Evolutionary conservation across 768 basidiomycete genomes (phyloP).

Genomic region (Punctularia strigosozonata): DNA sequence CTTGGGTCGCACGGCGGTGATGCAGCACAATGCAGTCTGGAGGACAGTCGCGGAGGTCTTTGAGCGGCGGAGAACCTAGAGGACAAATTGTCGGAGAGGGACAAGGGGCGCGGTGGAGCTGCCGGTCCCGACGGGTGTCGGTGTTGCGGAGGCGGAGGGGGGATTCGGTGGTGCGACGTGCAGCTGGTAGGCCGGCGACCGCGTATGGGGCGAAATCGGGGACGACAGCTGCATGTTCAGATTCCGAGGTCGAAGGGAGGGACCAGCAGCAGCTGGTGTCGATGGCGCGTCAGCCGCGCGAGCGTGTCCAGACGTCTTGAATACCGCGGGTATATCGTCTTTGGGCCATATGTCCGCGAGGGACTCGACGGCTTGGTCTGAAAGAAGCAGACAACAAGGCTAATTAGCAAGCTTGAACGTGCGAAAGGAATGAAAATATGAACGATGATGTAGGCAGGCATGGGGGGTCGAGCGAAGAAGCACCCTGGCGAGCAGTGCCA

Average conservation of each 20-base stretch:
- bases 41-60: constrained; percentile 75
- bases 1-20: constrained; percentile 69
- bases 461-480: no score
- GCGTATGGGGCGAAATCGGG: constrained; percentile 38
- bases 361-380: constrained; percentile 73
- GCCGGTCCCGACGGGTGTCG: constrained; percentile 13
- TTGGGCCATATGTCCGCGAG: constrained; percentile 74
- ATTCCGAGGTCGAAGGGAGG: constrained; percentile 6
- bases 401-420: no score
- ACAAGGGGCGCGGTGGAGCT: constrained; percentile 20
- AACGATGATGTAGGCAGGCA: no score
- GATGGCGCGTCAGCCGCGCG: constrained; percentile 14
- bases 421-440: no score
- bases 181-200: constrained; percentile 16
- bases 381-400: constrained; percentile 1
- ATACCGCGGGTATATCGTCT: constrained; percentile 57
- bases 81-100: constrained; percentile 70
- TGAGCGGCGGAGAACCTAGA: constrained; percentile 80
- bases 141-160: constrained; percentile 13
- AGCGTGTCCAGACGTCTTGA: constrained; percentile 18
- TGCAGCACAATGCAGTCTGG: constrained; percentile 80
- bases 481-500: no score
- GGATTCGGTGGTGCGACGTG: constrained; percentile 14
- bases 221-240: constrained; percentile 38
- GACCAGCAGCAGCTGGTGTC: constrained; percentile 7